Evolutionary conservation across 306 rosid genomes (phyloP).

Genomic region (Ceratonia siliqua): DNA sequence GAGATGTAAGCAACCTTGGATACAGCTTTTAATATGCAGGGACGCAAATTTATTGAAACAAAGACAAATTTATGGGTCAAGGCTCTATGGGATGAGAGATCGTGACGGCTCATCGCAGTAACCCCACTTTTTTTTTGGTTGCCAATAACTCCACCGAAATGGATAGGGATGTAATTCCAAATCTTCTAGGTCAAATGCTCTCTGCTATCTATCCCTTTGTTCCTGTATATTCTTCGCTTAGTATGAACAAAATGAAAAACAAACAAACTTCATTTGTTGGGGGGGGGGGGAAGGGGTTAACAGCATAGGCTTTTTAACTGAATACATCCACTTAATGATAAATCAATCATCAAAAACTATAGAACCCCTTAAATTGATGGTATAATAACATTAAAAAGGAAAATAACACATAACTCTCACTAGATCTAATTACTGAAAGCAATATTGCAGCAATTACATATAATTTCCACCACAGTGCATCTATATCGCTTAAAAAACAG

Average conservation of each 20-base stretch:
- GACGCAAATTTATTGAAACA: neutral
- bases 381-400: neutral
- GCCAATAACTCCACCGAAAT: too few species aligned
- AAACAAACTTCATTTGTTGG: too few species aligned
- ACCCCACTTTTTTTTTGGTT: neutral
- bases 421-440: neutral
- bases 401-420: neutral
- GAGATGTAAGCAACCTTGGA: neutral
- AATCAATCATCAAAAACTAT: neutral
- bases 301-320: neutral
- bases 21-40: constrained; percentile 6
- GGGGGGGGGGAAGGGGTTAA: too few species aligned
- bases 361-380: neutral
- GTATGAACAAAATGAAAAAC: too few species aligned
- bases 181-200: too few species aligned
- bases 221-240: too few species aligned
- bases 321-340: neutral
- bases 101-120: neutral
- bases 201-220: too few species aligned
- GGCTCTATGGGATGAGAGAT: neutral
- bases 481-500: neutral
- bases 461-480: neutral
- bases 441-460: constrained; percentile 3
- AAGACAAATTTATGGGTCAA: neutral
- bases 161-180: too few species aligned